Evolutionary conservation across 2,329 filamentous ascomycete genomes (phyloP), one percentile per base, ranked within the genome.

Genomic region (Chaetomiaceae sp.): DNA sequence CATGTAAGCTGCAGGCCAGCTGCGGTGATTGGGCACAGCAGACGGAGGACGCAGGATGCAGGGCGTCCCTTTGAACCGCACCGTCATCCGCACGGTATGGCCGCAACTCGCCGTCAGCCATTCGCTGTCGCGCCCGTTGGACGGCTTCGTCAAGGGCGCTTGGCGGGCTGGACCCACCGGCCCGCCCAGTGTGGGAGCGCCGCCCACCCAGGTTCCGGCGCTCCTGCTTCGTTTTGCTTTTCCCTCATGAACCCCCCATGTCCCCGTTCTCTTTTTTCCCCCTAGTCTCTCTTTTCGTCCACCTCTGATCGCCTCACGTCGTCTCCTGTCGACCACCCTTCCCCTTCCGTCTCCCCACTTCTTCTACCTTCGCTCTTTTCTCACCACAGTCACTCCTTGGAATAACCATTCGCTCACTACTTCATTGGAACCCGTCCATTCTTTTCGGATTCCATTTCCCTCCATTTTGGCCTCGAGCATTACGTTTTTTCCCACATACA

Each of bases 311-410:
- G 58, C 56, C 58, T 55, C 56, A 61, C 60, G 58, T 61, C 56
- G 59, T 58, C 52, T 53, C 42, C 54, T 57, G 51, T 62, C 62
- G 55, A 64, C 58, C 55, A 49, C 57, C 57, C 52, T 14, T 34
- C 33, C 51, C 56, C 43, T 58, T 57, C 53, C 46, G 56, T 54
- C 53, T 56, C 57, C 58, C 60, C 59, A 54, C 57, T 64, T 20
- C 25, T 27, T 63, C 59, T 67, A 61, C 65, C 69, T 73, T 72
- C 66, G 65, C 69, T n/a, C n/a, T 73, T 73, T 68, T 67, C 71
- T 76, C 71, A 68, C 65, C 65, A 67, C 68, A 76, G 75, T 78
- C 76, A 70, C 71, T 78, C 75, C 75, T 78, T 76, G 68, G 67
- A 67, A 61, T 32, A 61, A 49, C 60, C 62, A 64, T 62, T 69